phyloP scores from a whole-genome alignment of 164 flowering plant genomes.

The Santalum album region DNA sequence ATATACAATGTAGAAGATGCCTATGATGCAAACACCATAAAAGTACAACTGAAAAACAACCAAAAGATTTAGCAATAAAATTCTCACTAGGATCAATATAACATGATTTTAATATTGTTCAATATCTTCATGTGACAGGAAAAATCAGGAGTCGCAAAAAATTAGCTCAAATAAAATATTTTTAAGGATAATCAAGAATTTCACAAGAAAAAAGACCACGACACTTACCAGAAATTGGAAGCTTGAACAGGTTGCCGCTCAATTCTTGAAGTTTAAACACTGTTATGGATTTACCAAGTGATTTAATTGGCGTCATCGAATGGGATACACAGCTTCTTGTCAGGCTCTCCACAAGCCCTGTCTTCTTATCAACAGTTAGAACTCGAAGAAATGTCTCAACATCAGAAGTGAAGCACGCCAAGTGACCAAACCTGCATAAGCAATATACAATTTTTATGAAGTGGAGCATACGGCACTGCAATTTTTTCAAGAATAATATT shows the following conservation, averaged over 20 bases:
- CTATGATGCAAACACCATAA: too few species aligned
- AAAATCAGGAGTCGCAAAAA: too few species aligned
- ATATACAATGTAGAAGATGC: too few species aligned
- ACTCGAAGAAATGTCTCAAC: constrained; percentile 54
- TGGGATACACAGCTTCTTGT: constrained; percentile 22
- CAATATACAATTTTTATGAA: neutral
- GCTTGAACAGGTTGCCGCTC: constrained; percentile 35
- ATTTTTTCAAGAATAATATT: too few species aligned
- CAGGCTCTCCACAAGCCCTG: constrained; percentile 36
- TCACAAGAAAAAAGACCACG: neutral
- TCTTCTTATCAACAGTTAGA: constrained; percentile 34
- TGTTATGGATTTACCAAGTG: constrained; percentile 50
- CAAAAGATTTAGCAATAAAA: too few species aligned
- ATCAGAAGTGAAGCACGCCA: constrained; percentile 69
- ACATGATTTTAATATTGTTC: too few species aligned
- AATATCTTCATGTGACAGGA: too few species aligned
- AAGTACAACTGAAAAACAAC: too few species aligned
- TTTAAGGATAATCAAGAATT: too few species aligned
- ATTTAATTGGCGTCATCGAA: constrained; percentile 27
- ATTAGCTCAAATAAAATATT: too few species aligned
- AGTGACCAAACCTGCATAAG: constrained; percentile 72
- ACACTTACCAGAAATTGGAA: constrained; percentile 42
- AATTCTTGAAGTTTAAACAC: constrained; percentile 46
- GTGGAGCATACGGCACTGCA: neutral
- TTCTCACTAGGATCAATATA: too few species aligned